These are phyloP conservation scores for Plectosphaerella sp. DNA, from an alignment of 2,329 filamentous ascomycete species.

Conservation along the genomic window DNA sequence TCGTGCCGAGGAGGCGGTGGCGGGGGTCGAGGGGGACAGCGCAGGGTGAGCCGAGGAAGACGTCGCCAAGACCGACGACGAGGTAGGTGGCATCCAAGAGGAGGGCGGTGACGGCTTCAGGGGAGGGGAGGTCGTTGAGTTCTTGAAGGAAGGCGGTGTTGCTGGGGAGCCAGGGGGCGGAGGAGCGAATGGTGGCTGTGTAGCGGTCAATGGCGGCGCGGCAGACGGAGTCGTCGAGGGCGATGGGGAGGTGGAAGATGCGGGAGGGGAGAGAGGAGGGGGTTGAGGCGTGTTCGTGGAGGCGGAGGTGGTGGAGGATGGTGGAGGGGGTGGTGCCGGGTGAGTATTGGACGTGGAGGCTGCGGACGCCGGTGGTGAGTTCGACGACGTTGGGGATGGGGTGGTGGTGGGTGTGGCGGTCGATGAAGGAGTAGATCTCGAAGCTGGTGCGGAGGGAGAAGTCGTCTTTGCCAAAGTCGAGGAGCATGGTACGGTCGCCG, in stretches of 20 bases:
- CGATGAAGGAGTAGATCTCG: conserved; percentile 26
- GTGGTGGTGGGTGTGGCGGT: conserved; percentile 16
- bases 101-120: conserved; percentile 16
- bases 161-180: conserved; percentile 58
- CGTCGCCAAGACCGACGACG: conserved; percentile 31
- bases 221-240: conserved; percentile 31
- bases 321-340: conserved; percentile 10
- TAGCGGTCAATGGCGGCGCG: conserved; percentile 54
- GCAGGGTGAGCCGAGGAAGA: conserved; percentile 33
- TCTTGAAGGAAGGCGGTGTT: conserved; percentile 50
- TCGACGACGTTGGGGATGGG: conserved; percentile 24
- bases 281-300: conserved; percentile 15
- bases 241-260: conserved; percentile 28
- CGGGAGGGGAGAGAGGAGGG: conserved; percentile 20
- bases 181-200: conserved; percentile 54
- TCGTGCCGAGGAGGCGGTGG: conserved; percentile 29
- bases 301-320: conserved; percentile 15
- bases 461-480: conserved; percentile 24
- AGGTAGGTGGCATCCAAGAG: conserved; percentile 27
- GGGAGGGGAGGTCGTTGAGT: conserved; percentile 23
- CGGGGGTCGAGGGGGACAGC: conserved; percentile 27
- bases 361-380: conserved; percentile 27
- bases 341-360: conserved; percentile 24
- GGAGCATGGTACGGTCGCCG: conserved; percentile 26
- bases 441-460: conserved; percentile 28